Conservation (phyloP, 2,329 filamentous ascomycete species). For the Aspergillus tamarii region DNA sequence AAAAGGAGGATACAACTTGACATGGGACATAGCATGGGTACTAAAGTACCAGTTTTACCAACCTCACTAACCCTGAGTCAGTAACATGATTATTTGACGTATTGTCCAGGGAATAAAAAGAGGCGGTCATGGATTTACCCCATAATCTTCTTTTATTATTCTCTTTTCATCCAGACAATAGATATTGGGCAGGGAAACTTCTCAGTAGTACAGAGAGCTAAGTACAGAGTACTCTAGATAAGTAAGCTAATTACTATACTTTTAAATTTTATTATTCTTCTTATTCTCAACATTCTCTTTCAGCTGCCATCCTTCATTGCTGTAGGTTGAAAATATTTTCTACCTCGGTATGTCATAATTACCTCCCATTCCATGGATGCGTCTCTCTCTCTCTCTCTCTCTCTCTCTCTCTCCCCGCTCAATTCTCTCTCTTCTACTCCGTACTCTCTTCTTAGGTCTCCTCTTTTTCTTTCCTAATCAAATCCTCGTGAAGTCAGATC, state of each 20-base stretch:
- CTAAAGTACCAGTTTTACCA: not conserved
- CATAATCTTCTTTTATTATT: not conserved
- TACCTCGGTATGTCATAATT: not conserved
- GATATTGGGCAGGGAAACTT: not conserved
- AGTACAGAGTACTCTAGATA: not conserved
- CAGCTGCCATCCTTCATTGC: not conserved
- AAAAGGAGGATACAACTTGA: not conserved
- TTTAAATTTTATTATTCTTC: not conserved
- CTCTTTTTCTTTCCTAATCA: too few species aligned
- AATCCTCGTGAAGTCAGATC: not conserved
- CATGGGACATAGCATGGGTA: not conserved
- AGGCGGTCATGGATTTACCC: not conserved
- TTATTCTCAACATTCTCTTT: not conserved
- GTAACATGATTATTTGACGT: not conserved
- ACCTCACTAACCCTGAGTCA: not conserved
- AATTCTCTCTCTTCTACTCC: not conserved
- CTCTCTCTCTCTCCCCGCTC: not conserved
- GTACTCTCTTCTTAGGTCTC: not conserved
- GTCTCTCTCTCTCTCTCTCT: not conserved
- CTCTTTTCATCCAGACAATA: not conserved
- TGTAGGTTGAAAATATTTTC: not conserved
- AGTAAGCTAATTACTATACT: not conserved
- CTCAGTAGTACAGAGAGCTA: not conserved
- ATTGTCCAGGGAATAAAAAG: not conserved
- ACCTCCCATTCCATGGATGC: not conserved